Conservation (phyloP, 257 asterid species). For the Lavandula angustifolia region DNA sequence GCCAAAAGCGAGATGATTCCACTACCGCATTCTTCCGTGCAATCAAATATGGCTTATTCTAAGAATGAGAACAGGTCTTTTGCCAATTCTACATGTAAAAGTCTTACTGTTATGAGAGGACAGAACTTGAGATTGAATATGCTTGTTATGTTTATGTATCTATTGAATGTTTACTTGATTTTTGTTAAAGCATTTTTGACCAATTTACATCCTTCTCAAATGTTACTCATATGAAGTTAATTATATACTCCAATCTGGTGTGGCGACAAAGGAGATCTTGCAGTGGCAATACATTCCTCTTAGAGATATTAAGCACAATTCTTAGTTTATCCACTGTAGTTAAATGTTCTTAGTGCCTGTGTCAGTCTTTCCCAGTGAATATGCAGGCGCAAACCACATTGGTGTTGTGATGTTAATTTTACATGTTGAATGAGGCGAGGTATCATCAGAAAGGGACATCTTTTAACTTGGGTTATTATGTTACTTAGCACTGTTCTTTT, state of each 20-base stretch:
- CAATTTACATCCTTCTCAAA: no score
- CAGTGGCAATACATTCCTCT: conserved; percentile 19
- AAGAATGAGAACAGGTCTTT: conserved; percentile 97
- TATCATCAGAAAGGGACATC: conserved; percentile 52
- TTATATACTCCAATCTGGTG: no score
- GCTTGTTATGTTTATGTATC: no score
- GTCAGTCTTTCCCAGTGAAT: conserved; percentile 53
- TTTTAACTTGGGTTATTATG: conserved; percentile 34
- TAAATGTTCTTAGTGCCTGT: conserved; percentile 45
- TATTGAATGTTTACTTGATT: no score
- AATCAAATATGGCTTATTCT: conserved; percentile 73
- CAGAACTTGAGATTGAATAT: conserved; percentile 40
- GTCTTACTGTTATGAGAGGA: conserved; percentile 46
- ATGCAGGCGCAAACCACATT: conserved; percentile 64
- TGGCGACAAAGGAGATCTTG: conserved; percentile 12
- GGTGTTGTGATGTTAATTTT: conserved; percentile 69
- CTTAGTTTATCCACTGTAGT: conserved; percentile 43
- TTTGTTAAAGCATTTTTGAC: no score
- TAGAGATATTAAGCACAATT: conserved; percentile 27
- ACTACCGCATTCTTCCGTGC: conserved; percentile 62
- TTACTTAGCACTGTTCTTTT: conserved; percentile 24
- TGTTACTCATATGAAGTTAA: conserved; percentile 16
- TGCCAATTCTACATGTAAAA: conserved; percentile 69
- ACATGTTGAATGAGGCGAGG: conserved; percentile 71
- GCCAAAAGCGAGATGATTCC: conserved; percentile 81